Evolutionary conservation across 225 moss, liverwort and hornwort species (phyloP).

Genomic region (Sphagnum tenellum): DNA sequence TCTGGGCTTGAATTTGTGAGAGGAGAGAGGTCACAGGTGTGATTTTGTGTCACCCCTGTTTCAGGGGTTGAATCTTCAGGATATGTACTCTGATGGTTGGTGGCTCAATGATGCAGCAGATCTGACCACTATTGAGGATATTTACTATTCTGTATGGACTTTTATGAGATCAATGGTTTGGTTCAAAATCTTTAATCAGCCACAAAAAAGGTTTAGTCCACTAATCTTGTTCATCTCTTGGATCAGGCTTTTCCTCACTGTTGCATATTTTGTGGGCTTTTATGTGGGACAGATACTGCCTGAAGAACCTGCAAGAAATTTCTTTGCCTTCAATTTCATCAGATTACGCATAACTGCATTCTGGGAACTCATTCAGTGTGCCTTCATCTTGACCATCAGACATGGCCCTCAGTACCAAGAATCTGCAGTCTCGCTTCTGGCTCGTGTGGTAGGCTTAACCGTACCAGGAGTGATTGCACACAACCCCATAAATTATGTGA

Average conservation of each 20-base stretch:
- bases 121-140: too few relatives aligned
- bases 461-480: slow-evolving; percentile 21
- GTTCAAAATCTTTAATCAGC: too few relatives aligned
- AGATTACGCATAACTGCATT: slow-evolving; percentile 34
- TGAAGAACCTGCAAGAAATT: slow-evolving; percentile 50
- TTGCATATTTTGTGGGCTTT: not conserved
- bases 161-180: too few relatives aligned
- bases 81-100: too few relatives aligned
- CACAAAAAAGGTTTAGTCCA: not conserved
- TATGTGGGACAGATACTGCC: slow-evolving; percentile 10
- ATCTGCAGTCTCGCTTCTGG: slow-evolving; percentile 8
- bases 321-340: slow-evolving; percentile 7
- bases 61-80: too few relatives aligned
- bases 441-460: slow-evolving; percentile 13
- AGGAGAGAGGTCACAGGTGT: too few relatives aligned
- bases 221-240: not conserved
- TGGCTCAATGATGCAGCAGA: too few relatives aligned
- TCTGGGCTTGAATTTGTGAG: too few relatives aligned
- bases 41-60: too few relatives aligned
- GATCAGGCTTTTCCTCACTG: not conserved
- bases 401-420: slow-evolving; percentile 24
- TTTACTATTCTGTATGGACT: too few relatives aligned
- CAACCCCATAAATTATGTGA: slow-evolving; percentile 20
- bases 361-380: slow-evolving; percentile 39
- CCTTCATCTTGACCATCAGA: not conserved